Evolutionary conservation across 768 basidiomycete genomes (phyloP), one percentile per base, ranked within the genome.

Genomic region (Boletus huronensis): DNA sequence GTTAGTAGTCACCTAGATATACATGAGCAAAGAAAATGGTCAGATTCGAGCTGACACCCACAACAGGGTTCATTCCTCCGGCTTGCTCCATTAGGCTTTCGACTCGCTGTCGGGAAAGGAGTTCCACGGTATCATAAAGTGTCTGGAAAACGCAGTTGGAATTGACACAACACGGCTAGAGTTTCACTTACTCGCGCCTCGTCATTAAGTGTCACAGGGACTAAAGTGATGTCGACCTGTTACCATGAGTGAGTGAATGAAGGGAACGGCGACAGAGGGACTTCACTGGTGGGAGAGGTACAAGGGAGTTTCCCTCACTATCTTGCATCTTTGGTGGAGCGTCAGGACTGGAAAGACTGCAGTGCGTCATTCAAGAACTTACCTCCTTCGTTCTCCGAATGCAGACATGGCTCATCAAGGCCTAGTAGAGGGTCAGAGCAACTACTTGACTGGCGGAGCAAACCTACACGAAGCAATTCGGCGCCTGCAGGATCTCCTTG

Each of bases 371-470:
- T n/a, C 19, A 38, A 62, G 39, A 40, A 42, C 61, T 41, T 32
- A 82, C 87, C 74, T 93, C 90, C 69, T 93, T 93, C 16, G 90
- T 93, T 40, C 91, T 80, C 25, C 90, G 84, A 43, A 92, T 83
- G 60, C 90, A 92, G 31, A 82, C 76, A 9, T 88, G 85, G 51
- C 76, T 82, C 89, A 92, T 92, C 17, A 92, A 67, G 11, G 82
- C 83, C 88, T 91, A 54, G 4, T 58, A 29, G 29, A 51, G 50
- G 51, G 39, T 57, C 38, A 68, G 35, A 21, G 53, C 25, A 29
- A 34, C 0, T 9, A 36, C 13, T 34, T 45, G 14, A 8, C 9
- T 42, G 3, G 28, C 39, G 4, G 5, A 45, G 48, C 21, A 40
- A 43, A 71, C 77, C 49, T 65, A 90, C 91, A 53, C 83, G 78